Base-by-base conservation (phyloP, 768 basidiomycete species). In the Vararia minispora region DNA sequence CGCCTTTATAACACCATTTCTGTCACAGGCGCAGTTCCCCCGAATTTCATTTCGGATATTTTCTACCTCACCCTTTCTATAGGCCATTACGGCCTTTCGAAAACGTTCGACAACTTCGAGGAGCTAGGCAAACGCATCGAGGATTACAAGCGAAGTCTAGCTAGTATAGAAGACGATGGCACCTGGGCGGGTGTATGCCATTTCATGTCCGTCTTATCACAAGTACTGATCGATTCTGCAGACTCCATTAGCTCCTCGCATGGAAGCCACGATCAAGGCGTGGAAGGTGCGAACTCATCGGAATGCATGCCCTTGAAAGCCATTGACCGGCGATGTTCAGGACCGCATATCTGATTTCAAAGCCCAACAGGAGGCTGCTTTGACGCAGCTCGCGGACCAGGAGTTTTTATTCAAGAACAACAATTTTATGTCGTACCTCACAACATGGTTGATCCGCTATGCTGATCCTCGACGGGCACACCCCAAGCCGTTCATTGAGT, bases 1-100 rank as follows among this genome's bases (percentile, higher is more conserved):
- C 25, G 35, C 6, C 8, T 10, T 29, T 5, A 34, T n/a, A 14
- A 32, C 29, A 31, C 50, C 50, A 76, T 30, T 22, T 21, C 20
- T 18, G 18, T 12, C 14, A n/a, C n/a, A 46, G 46, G 44, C 20
- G 77, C 70, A n/a, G 55, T 74, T 3, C 55, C 78, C 5, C 78
- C 85, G 2, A 95, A 95, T 55, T 99, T 99, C 59, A 89, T 97
- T 45, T 89, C 94, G 5, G 81, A 97, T 30, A 76, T 95, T 14
- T 98, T 97, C 65, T 97, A 86, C 63, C 69, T 97, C 30, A 69
- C 81, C 6, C 71, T 86, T 33, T 81, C 89, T 0, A 83, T 82
- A 66, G 80, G 84, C 39, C 94, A 99, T 59, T 81, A 89, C 40
- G 94, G 92, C 3, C 74, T 85, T 43, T 69, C 85, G 47, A 79